Conservation (phyloP, 306 rosid species). For the Macrotyloma uniflorum region DNA sequence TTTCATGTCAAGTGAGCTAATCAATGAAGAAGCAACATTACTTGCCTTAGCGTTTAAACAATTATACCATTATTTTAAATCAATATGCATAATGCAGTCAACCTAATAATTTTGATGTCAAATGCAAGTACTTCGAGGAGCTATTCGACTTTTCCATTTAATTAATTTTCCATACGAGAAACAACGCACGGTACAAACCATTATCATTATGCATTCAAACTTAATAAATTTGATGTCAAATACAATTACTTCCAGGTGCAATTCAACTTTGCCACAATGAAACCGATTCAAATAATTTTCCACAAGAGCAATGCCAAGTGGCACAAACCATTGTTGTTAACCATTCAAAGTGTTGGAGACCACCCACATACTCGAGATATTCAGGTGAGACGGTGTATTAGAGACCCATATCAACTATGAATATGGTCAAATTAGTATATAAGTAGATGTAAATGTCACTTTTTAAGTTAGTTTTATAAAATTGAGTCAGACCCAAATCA, state of each 20-base stretch:
- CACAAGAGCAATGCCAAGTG: too few relatives aligned
- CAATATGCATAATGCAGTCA: slow-evolving; percentile 1
- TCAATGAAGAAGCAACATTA: background rate
- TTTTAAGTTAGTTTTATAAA: too few relatives aligned
- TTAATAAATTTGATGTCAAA: background rate
- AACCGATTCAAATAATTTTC: background rate
- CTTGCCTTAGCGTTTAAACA: background rate
- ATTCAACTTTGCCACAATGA: background rate
- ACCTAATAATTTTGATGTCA: background rate
- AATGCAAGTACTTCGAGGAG: background rate
- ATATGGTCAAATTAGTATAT: too few relatives aligned
- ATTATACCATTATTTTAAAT: background rate
- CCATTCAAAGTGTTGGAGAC: too few relatives aligned
- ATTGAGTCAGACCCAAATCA: too few relatives aligned
- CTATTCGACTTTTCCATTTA: background rate
- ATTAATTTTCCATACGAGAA: background rate
- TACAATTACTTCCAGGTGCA: background rate
- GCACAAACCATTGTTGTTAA: background rate
- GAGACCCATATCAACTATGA: too few relatives aligned
- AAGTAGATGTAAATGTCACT: too few relatives aligned
- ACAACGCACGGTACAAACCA: background rate
- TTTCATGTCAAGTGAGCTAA: background rate
- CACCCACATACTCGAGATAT: too few relatives aligned
- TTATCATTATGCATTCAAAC: background rate
- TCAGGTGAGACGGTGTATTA: too few relatives aligned